These are phyloP conservation scores for Lichtheimia hyalospora DNA, from an alignment of 371 early-diverging fungal species.

Conservation along the genomic window DNA sequence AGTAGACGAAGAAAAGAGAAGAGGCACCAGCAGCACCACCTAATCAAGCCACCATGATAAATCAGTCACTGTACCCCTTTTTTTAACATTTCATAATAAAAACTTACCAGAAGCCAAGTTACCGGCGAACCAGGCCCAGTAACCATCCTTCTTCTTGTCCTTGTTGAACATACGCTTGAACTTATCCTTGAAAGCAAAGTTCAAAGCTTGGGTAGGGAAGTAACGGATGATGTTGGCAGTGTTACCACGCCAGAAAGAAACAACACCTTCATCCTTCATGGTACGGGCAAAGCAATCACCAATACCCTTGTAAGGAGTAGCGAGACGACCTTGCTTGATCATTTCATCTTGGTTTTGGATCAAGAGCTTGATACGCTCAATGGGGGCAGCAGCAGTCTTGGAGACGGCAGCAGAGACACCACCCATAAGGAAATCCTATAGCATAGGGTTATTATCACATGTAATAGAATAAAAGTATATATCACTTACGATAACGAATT, in stretches of 20 bases:
- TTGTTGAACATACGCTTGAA: conserved; percentile 79
- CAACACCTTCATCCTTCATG: conserved; percentile 68
- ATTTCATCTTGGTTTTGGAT: conserved; percentile 84
- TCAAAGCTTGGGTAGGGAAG: conserved; percentile 86
- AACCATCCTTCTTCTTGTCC: conserved; percentile 65
- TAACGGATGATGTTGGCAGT: conserved; percentile 82
- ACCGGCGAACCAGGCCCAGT: conserved; percentile 73
- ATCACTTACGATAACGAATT: conserved; percentile 48
- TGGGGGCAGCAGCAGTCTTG: conserved; percentile 86
- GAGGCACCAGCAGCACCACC: conserved; percentile 78
- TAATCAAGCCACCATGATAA: too few relatives aligned
- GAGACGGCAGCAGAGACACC: conserved; percentile 91
- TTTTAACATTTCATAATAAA: too few relatives aligned
- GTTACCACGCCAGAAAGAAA: conserved; percentile 83
- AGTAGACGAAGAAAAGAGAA: conserved; percentile 61
- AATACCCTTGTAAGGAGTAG: conserved; percentile 77
- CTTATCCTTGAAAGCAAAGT: conserved; percentile 83
- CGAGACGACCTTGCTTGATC: conserved; percentile 74
- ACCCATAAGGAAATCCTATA: conserved; percentile 66
- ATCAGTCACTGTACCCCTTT: too few relatives aligned
- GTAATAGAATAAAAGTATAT: background rate
- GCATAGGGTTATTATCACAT: background rate
- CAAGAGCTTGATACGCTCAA: conserved; percentile 81
- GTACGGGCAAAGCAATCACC: conserved; percentile 78
- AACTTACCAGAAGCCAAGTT: conserved; percentile 69